Evolutionary conservation across 164 flowering plant genomes (phyloP).

Genomic region (Akebia trifoliata): DNA sequence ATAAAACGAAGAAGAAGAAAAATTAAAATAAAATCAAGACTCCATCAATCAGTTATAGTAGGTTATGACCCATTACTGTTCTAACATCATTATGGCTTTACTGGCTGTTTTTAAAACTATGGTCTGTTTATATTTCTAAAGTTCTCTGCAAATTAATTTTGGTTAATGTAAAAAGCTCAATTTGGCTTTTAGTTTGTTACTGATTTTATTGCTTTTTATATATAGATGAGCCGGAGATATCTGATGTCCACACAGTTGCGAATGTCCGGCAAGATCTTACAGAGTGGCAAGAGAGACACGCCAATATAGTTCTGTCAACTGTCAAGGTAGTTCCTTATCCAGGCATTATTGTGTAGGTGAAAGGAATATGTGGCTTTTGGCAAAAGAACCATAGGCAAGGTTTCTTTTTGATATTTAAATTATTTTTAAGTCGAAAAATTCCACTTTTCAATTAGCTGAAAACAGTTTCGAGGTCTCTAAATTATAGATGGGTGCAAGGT

Average conservation of each 20-base stretch:
- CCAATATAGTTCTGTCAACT: constrained; percentile 70
- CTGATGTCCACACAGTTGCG: constrained; percentile 63
- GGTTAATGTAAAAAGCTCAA: background rate
- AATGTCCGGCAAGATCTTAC: constrained; percentile 90
- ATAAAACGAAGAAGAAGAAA: no score
- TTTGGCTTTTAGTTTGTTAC: background rate
- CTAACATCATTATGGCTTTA: no score
- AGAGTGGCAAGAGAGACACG: constrained; percentile 87
- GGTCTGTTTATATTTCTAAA: no score
- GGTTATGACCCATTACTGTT: no score
- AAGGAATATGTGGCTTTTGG: background rate
- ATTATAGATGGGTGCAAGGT: background rate
- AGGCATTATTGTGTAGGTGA: background rate
- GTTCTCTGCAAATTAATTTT: no score
- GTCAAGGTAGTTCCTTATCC: constrained; percentile 56
- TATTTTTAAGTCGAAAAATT: background rate
- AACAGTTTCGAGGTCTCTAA: background rate
- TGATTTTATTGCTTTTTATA: constrained; percentile 6
- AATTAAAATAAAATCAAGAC: no score
- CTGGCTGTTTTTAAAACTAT: no score
- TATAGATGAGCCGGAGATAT: constrained; percentile 66
- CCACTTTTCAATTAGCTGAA: background rate
- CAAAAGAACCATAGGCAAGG: background rate
- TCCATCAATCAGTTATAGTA: no score
- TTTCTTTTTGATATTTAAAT: background rate